Base-by-base conservation (phyloP, 2,329 filamentous ascomycete genomes). In the Aspergillus terreus region DNA sequence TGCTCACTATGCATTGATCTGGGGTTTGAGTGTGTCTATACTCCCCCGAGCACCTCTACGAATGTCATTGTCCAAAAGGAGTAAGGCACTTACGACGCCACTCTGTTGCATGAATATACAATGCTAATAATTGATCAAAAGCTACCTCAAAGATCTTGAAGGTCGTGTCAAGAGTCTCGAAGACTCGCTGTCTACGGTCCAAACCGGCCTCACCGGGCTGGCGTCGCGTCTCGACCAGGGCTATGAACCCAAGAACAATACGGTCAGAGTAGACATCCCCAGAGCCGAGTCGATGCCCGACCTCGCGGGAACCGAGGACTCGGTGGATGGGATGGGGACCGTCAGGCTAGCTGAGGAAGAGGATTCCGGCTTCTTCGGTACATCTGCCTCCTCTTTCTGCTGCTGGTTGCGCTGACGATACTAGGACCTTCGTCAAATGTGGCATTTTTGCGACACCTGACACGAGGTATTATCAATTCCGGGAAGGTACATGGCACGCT, bases 1-100 rank as follows among this genome's bases (percentile, higher is more conserved):
- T 78, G 75, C 53, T 70, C 69, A n/a, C 62, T 68, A 21, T 78
- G 75, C 50, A 57, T 53, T 14, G 68, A 72, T 32, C 62, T 76
- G 27, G 71, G 68, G 6, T 74, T 74, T 49, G 73, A 76, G 9
- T 78, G 76, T 56, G 58, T 68, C 30, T 78, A 78, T 59, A 65
- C 67, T 5, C 63, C 71, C 7, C 62, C 69, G 3, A 59, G 61
- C 6, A 67, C 68, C 14, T 61, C 65, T 2, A 63, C 67, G 0
- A 75, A 74, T 58, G 59, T 70, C 0, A 71, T 75, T 38, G 67
- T 73, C 2, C 67, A 68, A 43, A 75, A 74, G 58, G 71, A 74
- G 59, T 72, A 45, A 42, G 17, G 27, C 36, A 32, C 21, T 25
- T n/a, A 11, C 7, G 38, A 2, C 27, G n/a, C 6, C 25, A 25